These are phyloP conservation scores for Gnetum montanum DNA, from an alignment of 75 land plant genomes.

Conservation along the genomic window DNA sequence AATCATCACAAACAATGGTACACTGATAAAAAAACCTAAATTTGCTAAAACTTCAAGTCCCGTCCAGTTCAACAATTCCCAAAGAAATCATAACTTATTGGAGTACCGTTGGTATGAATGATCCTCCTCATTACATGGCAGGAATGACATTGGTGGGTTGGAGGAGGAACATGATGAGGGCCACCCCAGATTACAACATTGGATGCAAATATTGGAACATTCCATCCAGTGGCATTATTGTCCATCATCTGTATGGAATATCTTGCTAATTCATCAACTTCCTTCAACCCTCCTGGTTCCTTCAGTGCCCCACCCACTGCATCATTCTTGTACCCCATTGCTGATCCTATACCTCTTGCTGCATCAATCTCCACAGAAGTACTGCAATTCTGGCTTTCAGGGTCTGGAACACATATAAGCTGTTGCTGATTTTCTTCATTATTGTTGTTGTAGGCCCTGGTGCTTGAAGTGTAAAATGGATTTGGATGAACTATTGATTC, in stretches of 20 bases:
- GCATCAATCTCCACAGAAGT: too few relatives aligned
- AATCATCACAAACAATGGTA: too few relatives aligned
- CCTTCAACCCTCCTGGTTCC: constrained; percentile 1
- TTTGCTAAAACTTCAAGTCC: too few relatives aligned
- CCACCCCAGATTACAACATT: not conserved
- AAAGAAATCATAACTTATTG: not conserved
- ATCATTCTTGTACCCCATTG: too few relatives aligned
- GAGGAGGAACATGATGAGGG: not conserved
- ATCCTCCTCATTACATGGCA: not conserved
- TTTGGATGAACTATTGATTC: too few relatives aligned
- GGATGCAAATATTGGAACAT: constrained; percentile 1
- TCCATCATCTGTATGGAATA: not conserved
- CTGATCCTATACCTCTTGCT: too few relatives aligned
- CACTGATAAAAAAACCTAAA: too few relatives aligned
- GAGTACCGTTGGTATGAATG: constrained; percentile 1
- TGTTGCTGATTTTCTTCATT: too few relatives aligned
- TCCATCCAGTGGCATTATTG: not conserved
- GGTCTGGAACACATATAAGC: too few relatives aligned
- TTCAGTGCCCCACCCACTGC: not conserved
- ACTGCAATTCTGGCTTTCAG: too few relatives aligned
- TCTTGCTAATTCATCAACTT: not conserved
- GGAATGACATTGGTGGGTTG: not conserved
- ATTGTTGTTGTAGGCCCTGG: too few relatives aligned
- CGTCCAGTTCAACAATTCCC: not conserved
- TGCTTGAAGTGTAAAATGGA: too few relatives aligned